Evolutionary conservation across 1,284 basidiomycete species (phyloP).

Genomic region (Apiotrichum akiyoshidainum): DNA sequence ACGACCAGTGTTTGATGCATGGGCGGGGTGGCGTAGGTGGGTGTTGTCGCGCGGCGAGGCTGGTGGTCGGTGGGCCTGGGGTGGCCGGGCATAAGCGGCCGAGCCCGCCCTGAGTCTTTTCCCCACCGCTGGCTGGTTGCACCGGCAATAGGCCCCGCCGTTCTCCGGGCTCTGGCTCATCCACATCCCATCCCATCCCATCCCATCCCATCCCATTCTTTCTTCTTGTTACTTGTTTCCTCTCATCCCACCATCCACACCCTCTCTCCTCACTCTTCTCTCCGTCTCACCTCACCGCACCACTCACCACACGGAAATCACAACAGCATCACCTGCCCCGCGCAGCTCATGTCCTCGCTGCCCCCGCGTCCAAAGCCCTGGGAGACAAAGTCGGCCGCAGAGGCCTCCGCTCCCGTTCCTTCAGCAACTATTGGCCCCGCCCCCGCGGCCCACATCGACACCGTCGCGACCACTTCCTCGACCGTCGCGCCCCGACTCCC

Average conservation of each 20-base stretch:
- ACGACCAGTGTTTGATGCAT: background rate
- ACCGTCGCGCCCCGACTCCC: constrained; percentile 37
- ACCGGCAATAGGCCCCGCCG: background rate
- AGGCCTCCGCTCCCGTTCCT: constrained; percentile 29
- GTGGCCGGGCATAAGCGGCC: constrained; percentile 4
- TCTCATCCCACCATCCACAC: background rate
- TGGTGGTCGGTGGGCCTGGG: too few relatives aligned
- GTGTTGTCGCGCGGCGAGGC: background rate
- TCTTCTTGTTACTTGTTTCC: background rate
- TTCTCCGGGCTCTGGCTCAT: background rate
- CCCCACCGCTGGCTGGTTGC: background rate
- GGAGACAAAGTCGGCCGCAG: constrained; percentile 31
- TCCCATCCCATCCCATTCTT: background rate
- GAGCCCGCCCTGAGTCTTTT: background rate
- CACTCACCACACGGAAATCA: background rate
- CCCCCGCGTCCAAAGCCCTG: constrained; percentile 46
- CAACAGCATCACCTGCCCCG: background rate
- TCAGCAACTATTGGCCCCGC: constrained; percentile 20
- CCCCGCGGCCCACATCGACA: constrained; percentile 25
- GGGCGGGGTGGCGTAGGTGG: background rate
- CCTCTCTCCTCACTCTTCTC: background rate
- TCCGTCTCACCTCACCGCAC: too few relatives aligned
- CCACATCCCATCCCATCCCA: too few relatives aligned
- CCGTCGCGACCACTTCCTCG: constrained; percentile 25
- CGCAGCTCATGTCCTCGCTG: constrained; percentile 33